Evolutionary conservation across 148 eudicot species (phyloP).

Genomic region (Pharnaceum exiguum): DNA sequence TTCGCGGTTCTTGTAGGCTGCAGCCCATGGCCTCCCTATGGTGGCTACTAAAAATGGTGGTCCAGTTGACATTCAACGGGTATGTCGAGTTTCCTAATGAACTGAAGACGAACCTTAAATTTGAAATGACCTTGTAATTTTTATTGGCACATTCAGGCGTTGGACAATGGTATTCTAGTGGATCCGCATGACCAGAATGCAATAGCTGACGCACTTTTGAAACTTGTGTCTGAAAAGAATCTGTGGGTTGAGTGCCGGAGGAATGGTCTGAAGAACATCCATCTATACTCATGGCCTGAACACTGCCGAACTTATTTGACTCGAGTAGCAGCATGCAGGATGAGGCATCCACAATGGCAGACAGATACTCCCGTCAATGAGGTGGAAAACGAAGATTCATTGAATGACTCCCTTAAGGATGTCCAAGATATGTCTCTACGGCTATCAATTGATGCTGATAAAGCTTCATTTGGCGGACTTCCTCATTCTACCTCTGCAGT

Average conservation of each 20-base stretch:
- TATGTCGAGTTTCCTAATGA: too few relatives aligned
- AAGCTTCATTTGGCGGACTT: conserved; percentile 37
- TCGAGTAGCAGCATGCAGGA: conserved; percentile 60
- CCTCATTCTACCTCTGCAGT: conserved; percentile 5
- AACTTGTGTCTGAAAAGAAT: conserved; percentile 64
- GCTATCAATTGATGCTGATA: conserved; percentile 68
- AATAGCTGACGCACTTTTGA: conserved; percentile 66
- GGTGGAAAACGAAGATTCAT: conserved; percentile 35
- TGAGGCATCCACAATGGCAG: conserved; percentile 79
- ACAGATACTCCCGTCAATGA: conserved; percentile 66
- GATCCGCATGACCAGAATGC: conserved; percentile 73
- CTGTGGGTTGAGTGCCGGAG: conserved; percentile 61
- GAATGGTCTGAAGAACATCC: conserved; percentile 72
- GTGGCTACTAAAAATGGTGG: conserved; percentile 86
- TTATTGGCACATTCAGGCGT: conserved; percentile 31
- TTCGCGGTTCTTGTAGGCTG: conserved; percentile 41
- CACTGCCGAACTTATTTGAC: conserved; percentile 72
- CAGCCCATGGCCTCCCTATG: conserved; percentile 87
- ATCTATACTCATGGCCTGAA: conserved; percentile 78
- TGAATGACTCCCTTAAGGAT: conserved; percentile 60
- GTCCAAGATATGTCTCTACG: conserved; percentile 68
- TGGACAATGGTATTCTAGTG: conserved; percentile 66
- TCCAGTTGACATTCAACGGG: conserved; percentile 75
- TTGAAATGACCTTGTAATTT: neutral
- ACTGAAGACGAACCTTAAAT: neutral